These are phyloP conservation scores for Fonsecaea nubica DNA, from an alignment of 2,329 filamentous ascomycete genomes.

Conservation along the genomic window DNA sequence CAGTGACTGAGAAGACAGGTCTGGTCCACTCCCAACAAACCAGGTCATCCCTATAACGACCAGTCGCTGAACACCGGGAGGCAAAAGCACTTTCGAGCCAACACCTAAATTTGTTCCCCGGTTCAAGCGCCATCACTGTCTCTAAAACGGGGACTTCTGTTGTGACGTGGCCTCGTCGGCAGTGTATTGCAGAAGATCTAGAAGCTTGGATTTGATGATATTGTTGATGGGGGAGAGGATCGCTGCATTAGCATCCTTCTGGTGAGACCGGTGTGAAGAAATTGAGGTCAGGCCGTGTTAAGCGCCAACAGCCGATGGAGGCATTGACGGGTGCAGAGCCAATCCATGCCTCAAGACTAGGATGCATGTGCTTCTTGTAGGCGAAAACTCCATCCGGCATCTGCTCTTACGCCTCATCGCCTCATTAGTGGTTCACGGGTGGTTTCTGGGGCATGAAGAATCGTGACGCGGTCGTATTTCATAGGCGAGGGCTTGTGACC, in stretches of 20 bases:
- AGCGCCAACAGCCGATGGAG: constrained; percentile 4
- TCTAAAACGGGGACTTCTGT: not conserved
- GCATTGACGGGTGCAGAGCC: constrained; percentile 1
- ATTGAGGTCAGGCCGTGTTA: constrained; percentile 1
- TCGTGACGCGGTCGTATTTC: not conserved
- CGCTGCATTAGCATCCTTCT: constrained; percentile 6
- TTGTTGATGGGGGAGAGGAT: not conserved
- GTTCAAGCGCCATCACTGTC: not conserved
- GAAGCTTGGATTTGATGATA: constrained; percentile 1
- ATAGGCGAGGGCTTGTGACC: constrained; percentile 6
- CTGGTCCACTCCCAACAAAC: not conserved
- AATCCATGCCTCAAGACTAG: not conserved
- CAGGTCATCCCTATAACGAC: not conserved
- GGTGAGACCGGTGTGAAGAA: constrained; percentile 2
- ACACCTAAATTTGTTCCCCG: not conserved
- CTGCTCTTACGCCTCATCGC: not conserved
- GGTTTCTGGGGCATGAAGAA: constrained; percentile 1
- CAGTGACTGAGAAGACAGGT: not conserved
- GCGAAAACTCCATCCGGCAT: constrained; percentile 2
- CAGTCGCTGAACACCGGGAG: not conserved
- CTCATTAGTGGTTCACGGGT: not conserved
- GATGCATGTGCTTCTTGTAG: constrained; percentile 3
- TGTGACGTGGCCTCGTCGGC: constrained; percentile 1
- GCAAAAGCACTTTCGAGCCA: not conserved
- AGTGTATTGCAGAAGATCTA: constrained; percentile 1